A percentile compares a stretch with the other conserved stretches of the same genome.
Evolutionary conservation across 1,139 yeast species (phyloP).

Genomic region (Suzukiozyma palmioleophila): DNA sequence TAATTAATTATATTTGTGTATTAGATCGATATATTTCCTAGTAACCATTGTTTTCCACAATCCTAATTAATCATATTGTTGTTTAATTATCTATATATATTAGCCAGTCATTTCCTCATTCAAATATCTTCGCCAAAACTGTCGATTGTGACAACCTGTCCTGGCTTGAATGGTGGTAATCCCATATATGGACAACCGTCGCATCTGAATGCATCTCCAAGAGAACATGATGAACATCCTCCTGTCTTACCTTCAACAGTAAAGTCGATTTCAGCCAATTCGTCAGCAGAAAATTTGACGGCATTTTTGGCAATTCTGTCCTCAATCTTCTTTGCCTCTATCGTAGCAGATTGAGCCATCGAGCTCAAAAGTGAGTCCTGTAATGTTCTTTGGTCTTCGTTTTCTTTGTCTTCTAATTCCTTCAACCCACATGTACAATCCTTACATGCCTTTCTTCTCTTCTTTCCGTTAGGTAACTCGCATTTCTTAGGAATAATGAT

Average conservation of each 20-base stretch:
- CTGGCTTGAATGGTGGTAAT: conserved; percentile 96
- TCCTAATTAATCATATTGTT: too few relatives aligned
- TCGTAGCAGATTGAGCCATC: conserved; percentile 50
- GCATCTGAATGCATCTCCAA: conserved; percentile 97
- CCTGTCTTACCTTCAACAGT: conserved; percentile 93
- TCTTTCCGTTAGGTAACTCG: conserved; percentile 52
- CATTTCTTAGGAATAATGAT: conserved; percentile 47
- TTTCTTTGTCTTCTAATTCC: conserved; percentile 65
- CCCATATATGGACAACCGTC: conserved; percentile 98
- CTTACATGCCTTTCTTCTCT: conserved; percentile 85
- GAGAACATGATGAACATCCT: conserved; percentile 94
- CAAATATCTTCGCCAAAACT: conserved; percentile 48
- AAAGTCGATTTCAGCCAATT: conserved; percentile 83
- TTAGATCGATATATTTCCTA: too few relatives aligned
- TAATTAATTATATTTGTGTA: too few relatives aligned
- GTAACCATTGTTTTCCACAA: too few relatives aligned
- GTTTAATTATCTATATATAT: too few relatives aligned
- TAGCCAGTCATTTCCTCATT: neutral
- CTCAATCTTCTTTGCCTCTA: conserved; percentile 53
- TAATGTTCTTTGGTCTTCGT: conserved; percentile 41
- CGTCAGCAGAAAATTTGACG: conserved; percentile 63
- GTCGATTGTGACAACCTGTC: conserved; percentile 63
- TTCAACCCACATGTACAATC: conserved; percentile 97
- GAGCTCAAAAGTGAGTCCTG: conserved; percentile 44
- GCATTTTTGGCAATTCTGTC: conserved; percentile 36